Evolutionary conservation across 208 protist genomes (phyloP).

Genomic region (Leishmania lainsoni): DNA sequence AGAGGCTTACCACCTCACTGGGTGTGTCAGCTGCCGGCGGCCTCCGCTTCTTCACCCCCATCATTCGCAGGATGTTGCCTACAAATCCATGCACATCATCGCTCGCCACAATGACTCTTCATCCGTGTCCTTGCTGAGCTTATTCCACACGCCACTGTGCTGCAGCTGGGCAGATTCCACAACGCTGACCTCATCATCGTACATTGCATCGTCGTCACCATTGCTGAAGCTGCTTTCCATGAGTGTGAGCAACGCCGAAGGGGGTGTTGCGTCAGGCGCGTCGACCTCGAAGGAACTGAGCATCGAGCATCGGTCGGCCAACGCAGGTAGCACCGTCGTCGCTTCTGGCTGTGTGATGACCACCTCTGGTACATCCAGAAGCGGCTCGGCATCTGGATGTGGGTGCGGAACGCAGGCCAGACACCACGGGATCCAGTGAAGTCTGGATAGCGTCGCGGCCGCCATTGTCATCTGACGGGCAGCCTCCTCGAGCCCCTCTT

Average conservation of each 20-base stretch:
- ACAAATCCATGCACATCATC: neutral
- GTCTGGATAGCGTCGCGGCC: neutral
- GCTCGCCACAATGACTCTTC: neutral
- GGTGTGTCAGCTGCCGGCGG: neutral
- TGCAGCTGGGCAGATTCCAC: neutral
- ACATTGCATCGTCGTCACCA: neutral
- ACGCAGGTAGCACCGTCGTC: neutral
- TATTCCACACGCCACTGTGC: neutral
- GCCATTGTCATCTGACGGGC: neutral
- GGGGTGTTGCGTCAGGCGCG: neutral
- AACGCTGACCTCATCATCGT: neutral
- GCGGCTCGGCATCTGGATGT: neutral
- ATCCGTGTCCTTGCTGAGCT: neutral
- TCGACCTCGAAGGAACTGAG: neutral
- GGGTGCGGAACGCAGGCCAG: constrained; percentile 13
- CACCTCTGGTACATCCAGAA: neutral
- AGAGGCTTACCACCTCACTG: neutral
- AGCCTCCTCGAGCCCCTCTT: neutral
- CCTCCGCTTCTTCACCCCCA: neutral
- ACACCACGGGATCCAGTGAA: constrained; percentile 26
- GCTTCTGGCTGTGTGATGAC: neutral
- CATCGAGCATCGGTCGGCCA: neutral
- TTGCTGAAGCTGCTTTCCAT: neutral
- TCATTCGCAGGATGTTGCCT: neutral
- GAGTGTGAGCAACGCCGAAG: neutral